Evolutionary conservation across 768 basidiomycete species (phyloP), one percentile per base, ranked within the genome.

Genomic region (Mycena metata): DNA sequence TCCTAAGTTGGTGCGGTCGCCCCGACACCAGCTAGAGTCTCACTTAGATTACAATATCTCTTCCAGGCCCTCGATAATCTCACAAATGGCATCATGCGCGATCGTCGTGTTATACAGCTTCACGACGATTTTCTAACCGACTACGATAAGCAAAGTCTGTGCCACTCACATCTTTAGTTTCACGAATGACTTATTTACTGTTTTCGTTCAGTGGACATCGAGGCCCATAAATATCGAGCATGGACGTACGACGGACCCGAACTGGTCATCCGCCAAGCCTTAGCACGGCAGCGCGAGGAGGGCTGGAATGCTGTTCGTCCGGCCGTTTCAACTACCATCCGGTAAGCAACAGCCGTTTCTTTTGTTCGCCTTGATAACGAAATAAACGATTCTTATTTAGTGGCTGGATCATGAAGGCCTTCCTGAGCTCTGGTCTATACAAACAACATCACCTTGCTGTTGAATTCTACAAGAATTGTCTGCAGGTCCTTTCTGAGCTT

Each of bases 41-140:
- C n/a, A n/a, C n/a, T n/a, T n/a, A 30, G 30, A 30, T 30, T 30
- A 30, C 30, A 30, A 30, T 30, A 6, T 30, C 6, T 30, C 6
- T 30, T 36, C 5, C 50, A 76, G 73, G 35, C 33, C 5, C 36
- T 76, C 15, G 47, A 33, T 17, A 62, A 54, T 5, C 41, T 73
- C 36, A 74, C 47, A 41, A 73, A 76, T 36, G 73, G 69, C 6
- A 52, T 75, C 41, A 17, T 75, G 41, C 59, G 58, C 21, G 75
- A 76, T 50, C 10, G 17, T 19, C 73, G 75, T 8, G 69, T 72
- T 15, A 67, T 75, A 42, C 72, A 72, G 21, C 33, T 72, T 5
- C 36, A 64, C 21, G 23, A 41, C 30, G 49, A 72, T 0, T 73
- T 72, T 16, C 45, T 70, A 10, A 11, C 39, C 8, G 46, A 62